Base-by-base conservation (phyloP, 352 stramenopile species). In the Phytophthora sp. region DNA sequence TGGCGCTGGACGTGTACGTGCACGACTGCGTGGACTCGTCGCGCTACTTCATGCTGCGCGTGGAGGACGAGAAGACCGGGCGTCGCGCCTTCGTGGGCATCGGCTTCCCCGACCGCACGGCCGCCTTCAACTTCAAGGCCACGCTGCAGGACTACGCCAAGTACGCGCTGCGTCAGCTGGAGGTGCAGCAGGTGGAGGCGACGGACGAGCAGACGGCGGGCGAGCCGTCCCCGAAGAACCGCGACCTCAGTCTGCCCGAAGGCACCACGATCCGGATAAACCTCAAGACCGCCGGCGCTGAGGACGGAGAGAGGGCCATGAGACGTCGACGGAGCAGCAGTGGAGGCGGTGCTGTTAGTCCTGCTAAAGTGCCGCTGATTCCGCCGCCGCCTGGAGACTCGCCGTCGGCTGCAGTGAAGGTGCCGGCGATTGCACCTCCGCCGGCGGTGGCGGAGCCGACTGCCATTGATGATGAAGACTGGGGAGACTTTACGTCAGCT, bases 11-110 rank as follows among this genome's bases (percentile, higher is more conserved):
- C 31, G 69, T 87, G 37, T 94, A 91, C 61, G 78, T 96, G 15
- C 87, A 94, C 41, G 86, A 96, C 62, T 96, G 85, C 42, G 84
- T 89, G 43, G 87, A 96, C 62, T 94, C 87, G 48, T 96, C 87
- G 45, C 84, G 87, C 24, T 96, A 96, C 67, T 96, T 96, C 30
- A 93, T 96, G 81, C 27, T 96, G 15, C 87, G 87, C 50, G 79
- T 94, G 48, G 86, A 93, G 53, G 87, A 96, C 62, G 82, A 90
- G 50, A 54, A 72, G 32, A 92, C 76, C 17, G 77, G 82, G 30
- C 84, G 85, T 24, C 79, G 81, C 46, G 87, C 85, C 38, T 96
- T 91, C 51, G 63, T 96, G 5, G 87, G 87, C 42, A 74, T 94
- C 17, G 87, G 87, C 44, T 94, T 94, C 37, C 82, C 87, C 0